phyloP scores from a whole-genome alignment of 2,329 filamentous ascomycete species.

The Botrytis aclada region DNA sequence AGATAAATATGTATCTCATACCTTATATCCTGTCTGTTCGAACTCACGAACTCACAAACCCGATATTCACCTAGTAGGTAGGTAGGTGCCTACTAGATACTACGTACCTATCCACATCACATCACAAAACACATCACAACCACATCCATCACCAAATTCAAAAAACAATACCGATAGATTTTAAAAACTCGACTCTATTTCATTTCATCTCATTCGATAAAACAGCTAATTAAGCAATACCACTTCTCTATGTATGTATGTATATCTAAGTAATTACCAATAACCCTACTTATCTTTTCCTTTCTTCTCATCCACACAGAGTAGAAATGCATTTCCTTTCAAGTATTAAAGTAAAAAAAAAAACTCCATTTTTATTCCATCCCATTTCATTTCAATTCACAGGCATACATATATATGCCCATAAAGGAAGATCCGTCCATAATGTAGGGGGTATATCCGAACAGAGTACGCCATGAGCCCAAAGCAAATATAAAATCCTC shows the following conservation, averaged over 20 bases:
- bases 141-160: background rate
- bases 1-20: too few relatives aligned
- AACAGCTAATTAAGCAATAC: background rate
- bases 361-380: background rate
- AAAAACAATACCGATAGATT: background rate
- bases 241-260: background rate
- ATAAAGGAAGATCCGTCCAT: conserved; percentile 1
- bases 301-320: background rate
- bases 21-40: too few relatives aligned
- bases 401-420: background rate
- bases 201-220: background rate
- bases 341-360: background rate
- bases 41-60: too few relatives aligned
- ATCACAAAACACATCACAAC: background rate
- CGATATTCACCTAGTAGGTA: too few relatives aligned
- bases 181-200: background rate
- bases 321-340: background rate
- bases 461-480: background rate
- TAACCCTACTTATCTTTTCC: background rate
- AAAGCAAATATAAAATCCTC: background rate
- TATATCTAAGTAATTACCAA: background rate
- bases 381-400: background rate
- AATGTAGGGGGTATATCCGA: conserved; percentile 6
- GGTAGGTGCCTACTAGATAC: too few relatives aligned
- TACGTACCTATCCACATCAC: too few relatives aligned